phyloP scores from a whole-genome alignment of 345 rosid species.

The Eucalyptus microcorys region DNA sequence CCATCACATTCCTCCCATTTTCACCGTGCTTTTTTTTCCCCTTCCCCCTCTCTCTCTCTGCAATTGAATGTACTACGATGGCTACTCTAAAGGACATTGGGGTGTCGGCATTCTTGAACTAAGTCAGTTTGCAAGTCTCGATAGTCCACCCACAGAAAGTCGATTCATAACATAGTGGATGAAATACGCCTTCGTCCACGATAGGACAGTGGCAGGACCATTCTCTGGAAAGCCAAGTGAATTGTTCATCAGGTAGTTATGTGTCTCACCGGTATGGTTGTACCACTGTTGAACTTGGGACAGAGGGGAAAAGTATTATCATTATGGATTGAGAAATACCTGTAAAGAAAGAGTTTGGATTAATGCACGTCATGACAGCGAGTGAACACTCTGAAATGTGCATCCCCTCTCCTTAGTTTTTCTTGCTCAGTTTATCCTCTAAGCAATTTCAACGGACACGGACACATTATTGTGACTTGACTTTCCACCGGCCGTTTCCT shows the following conservation, averaged over 20 bases:
- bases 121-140: background rate
- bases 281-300: background rate
- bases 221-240: background rate
- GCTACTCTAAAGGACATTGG: background rate
- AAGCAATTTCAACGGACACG: background rate
- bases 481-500: background rate
- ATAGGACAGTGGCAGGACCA: background rate
- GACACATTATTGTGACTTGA: background rate
- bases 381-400: background rate
- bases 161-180: background rate
- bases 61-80: background rate
- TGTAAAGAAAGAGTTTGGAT: background rate
- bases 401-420: background rate
- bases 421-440: background rate
- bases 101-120: background rate
- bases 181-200: background rate
- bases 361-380: background rate
- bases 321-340: background rate
- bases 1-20: background rate
- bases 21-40: background rate
- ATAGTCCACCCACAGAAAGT: background rate
- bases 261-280: background rate
- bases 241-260: background rate
- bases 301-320: background rate
- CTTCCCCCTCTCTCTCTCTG: background rate